Evolutionary conservation across 495 filamentous ascomycete genomes (phyloP), one percentile per base, ranked within the genome.

Genomic region (Monascus purpureus): DNA sequence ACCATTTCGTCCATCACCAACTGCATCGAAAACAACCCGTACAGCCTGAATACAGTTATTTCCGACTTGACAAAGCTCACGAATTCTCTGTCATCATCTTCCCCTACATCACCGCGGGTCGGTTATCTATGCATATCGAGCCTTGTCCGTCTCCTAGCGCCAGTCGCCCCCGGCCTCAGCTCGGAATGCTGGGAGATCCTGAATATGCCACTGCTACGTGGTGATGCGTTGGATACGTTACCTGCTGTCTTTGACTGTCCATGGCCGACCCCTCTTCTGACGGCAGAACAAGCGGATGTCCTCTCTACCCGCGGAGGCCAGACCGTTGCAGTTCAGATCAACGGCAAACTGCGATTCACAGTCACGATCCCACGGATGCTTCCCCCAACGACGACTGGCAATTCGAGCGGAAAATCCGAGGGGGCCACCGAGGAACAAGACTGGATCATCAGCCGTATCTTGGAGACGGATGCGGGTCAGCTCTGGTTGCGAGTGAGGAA

Each of bases 21-120:
- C 4, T 73, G 77, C n/a, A 70, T 86, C 35, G 61, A 76, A 33
- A 63, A 66, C 20, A 78, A 82, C 1, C 53, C 57, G 4, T 78
- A 82, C 39, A 49, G 75, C 1, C 62, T 93, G 26, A 93, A 93
- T 52, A 90, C 81, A 2, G 68, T 79, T 20, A 69, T 93, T 12
- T 85, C 80, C 2, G 80, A 85, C 41, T 60, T 93, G 20, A 93
- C 79, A 55, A 71, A 68, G 12, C 65, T 93, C 2, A 84, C 81
- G 8, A 88, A 92, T 46, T 38, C 56, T 2, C 59, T 93, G 5
- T 43, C 43, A 32, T 49, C 54, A 6, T 42, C 60, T 2, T 44
- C 54, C 1, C 46, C 49, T 0, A 51, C 45, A 8, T 52, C 49
- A 2, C 49, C 52, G n/a, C 36, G 45, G 16, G 46, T 53, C 22